Evolutionary conservation across 352 stramenopile genomes (phyloP).

Genomic region (Phytophthora colocasiae): DNA sequence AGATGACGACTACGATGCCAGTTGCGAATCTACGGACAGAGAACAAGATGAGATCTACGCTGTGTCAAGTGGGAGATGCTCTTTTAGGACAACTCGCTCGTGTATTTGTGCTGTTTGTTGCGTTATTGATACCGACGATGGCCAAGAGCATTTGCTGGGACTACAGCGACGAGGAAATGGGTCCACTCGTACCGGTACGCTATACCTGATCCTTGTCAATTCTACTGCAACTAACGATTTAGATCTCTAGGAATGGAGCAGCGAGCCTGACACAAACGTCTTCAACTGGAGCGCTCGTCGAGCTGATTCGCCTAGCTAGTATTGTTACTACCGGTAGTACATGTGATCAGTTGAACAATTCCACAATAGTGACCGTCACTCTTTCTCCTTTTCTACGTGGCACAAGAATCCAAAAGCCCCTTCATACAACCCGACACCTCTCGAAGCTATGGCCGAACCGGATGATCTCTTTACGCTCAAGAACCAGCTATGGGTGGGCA

Average conservation of each 20-base stretch:
- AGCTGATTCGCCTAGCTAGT: conserved; percentile 18
- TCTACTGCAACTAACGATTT: background rate
- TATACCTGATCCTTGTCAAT: background rate
- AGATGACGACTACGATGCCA: conserved; percentile 11
- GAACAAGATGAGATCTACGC: conserved; percentile 3
- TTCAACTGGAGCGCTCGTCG: conserved; percentile 20
- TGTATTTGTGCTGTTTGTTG: conserved; percentile 7
- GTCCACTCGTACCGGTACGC: conserved; percentile 11
- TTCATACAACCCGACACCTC: conserved; percentile 12
- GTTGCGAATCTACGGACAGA: conserved; percentile 15
- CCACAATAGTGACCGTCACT: background rate
- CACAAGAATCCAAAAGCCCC: conserved; percentile 19
- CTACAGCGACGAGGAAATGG: conserved; percentile 27
- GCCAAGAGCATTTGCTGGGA: conserved; percentile 29
- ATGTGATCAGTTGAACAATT: no score
- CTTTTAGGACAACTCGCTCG: conserved; percentile 22
- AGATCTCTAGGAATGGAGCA: conserved; percentile 26
- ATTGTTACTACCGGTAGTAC: no score
- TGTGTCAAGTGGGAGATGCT: conserved; percentile 16
- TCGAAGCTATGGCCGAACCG: conserved; percentile 85
- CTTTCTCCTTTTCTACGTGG: conserved; percentile 5
- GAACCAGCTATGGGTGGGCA: conserved; percentile 97
- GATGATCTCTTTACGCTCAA: conserved; percentile 98
- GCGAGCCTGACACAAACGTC: conserved; percentile 19
- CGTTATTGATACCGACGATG: conserved; percentile 7